Percentiles rank a stretch among this genome's conserved stretches.
These are phyloP conservation scores for Flaveria ramosissima DNA, from an alignment of 129 eudicot species.

Conservation along the genomic window DNA sequence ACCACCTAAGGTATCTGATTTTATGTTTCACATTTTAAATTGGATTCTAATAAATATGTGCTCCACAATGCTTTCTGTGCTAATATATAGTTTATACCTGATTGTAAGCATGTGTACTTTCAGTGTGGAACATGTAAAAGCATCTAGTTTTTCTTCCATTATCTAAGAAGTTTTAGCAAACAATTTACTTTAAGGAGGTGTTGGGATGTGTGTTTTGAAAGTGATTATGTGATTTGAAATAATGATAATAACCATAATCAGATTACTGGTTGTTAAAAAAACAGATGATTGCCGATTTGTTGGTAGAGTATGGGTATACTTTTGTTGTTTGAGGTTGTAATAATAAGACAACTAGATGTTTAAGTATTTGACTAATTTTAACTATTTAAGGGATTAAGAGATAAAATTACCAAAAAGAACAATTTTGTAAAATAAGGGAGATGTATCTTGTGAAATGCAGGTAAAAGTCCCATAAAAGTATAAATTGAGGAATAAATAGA, in stretches of 20 bases:
- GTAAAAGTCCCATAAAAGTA: background rate
- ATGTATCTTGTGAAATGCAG: conserved; percentile 1
- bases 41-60: background rate
- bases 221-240: background rate
- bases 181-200: background rate
- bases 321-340: conserved; percentile 4
- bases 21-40: background rate
- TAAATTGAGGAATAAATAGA: background rate
- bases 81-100: conserved; percentile 6
- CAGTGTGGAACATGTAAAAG: background rate
- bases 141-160: background rate
- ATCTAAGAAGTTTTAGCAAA: background rate
- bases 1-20: conserved; percentile 83
- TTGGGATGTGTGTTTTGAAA: background rate
- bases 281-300: background rate
- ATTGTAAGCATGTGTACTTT: conserved; percentile 17
- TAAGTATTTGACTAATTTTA: background rate
- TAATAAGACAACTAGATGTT: background rate
- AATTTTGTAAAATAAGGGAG: background rate
- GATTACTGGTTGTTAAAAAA: background rate
- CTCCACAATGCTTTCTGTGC: conserved; percentile 6
- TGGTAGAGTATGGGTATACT: background rate
- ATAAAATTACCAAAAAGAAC: background rate
- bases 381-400: background rate
- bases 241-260: background rate